Evolutionary conservation across 805 yeast genomes (phyloP), one percentile per base, ranked within the genome.

Genomic region (Danielozyma ontarioensis): DNA sequence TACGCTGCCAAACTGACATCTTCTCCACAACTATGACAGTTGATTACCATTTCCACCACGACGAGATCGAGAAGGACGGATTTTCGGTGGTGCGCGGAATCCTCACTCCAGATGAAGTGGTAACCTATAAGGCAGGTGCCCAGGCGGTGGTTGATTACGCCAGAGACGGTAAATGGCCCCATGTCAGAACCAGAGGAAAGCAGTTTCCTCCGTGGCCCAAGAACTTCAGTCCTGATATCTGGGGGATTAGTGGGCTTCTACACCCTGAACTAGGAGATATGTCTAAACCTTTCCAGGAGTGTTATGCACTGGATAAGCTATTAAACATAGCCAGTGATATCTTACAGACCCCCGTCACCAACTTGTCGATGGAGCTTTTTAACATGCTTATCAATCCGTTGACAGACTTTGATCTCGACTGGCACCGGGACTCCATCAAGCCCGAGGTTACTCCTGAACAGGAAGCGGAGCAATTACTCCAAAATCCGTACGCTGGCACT

Each of bases 191-290:
- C 3, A 50, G 67, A 29, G 76, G 76, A 5, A 72, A 72, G 40
- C 78, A 72, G 44, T 72, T 72, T 42, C 78, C 78, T 5, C 78
- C 78, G n/a, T 72, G 78, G 78, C 75, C 76, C 13, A 55, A 54
- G 33, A 65, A 68, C 35, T 67, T 60, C 42, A 60, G 62, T 34
- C 75, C 76, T 3, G 76, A 72, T 38, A 71, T 72, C 35, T 72
- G 78, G 78, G 78, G 78, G 0, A 57, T 72, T 7, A 50, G 68
- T 4, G 72, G 72, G 5, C 55, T 72, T 28, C 50, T 72, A 46
- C 68, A 72, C 41, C 78, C 78, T 0, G 69, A 61, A 26, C 48
- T 69, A 37, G 58, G 59, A 2, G 62, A 58, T 4, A 41, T 58
- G 35, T 50, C 67, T 2, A 15, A 32, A 2, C 60, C 65, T 5